Percentiles rank a stretch among this genome's conserved stretches.
These are phyloP conservation scores for Lunularia cruciata DNA, from an alignment of 225 moss, liverwort and hornwort species.

Conservation along the genomic window DNA sequence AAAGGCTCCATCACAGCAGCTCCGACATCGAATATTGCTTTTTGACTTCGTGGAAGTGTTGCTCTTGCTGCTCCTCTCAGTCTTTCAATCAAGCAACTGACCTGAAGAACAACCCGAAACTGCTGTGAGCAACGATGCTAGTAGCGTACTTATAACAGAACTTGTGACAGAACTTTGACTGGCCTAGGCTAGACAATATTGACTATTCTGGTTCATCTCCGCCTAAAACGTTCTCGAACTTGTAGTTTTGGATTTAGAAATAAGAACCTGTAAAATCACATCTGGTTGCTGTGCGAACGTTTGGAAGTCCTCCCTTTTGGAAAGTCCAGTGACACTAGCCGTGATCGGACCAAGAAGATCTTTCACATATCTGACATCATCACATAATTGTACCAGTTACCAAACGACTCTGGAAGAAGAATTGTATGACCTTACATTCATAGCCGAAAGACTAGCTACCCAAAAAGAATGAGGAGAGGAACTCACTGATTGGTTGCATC, in stretches of 20 bases:
- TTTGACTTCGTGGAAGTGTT: constrained; percentile 95
- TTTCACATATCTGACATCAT: constrained; percentile 69
- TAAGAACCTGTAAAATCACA: constrained; percentile 89
- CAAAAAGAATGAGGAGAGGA: constrained; percentile 4
- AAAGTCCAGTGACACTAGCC: constrained; percentile 60
- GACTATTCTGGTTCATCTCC: no score
- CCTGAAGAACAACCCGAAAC: constrained; percentile 34
- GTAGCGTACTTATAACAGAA: no score
- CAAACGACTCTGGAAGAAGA: neutral
- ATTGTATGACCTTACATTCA: no score
- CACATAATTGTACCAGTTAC: no score
- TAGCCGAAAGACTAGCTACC: no score
- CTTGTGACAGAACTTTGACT: neutral
- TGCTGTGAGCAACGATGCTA: neutral
- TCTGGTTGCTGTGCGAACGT: constrained; percentile 87
- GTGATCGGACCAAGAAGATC: constrained; percentile 90
- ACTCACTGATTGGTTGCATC: constrained; percentile 99
- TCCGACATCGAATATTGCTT: constrained; percentile 96
- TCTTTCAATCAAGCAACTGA: constrained; percentile 88
- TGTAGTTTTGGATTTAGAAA: neutral
- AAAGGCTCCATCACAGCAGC: constrained; percentile 99
- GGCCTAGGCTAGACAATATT: neutral
- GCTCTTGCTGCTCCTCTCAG: constrained; percentile 95
- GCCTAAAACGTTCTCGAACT: neutral
- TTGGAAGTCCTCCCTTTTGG: constrained; percentile 82